Evolutionary conservation across 2,329 filamentous ascomycete genomes (phyloP), one percentile per base, ranked within the genome.

Genomic region (Fusarium napiforme): DNA sequence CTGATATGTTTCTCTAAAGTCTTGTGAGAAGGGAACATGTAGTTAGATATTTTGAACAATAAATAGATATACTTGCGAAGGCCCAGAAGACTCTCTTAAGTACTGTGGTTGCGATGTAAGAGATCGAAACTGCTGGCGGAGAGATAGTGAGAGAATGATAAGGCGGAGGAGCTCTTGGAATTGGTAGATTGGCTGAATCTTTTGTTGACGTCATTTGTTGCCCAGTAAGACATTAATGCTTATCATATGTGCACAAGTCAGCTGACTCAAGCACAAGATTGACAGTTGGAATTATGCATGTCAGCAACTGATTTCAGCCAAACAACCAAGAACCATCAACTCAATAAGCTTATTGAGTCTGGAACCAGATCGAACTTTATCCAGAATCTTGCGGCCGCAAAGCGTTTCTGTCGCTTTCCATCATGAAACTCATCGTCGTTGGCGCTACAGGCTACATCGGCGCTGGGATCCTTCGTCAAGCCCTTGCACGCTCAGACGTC

Each of bases 341-440:
- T 45, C 23, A 45, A 9, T 18, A 26, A 45, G 23, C 10, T 0
- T 16, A 23, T 14, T 10, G 1, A 42, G 21, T 23, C 40, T 15
- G 16, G 14, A 42, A 16, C 2, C 9, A n/a, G 40, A 42, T n/a
- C 40, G 7, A 42, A 7, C 0, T 16, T 42, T 2, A 16, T 26
- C 23, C 4, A 19, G 16, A 45, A 18, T 18, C 2, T 12, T 12
- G 5, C 19, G 3, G 2, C 16, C 7, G 10, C 16, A 19, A 45
- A 18, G 9, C 4, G 18, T 19, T 4, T 9, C 18, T 19, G 8
- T 26, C 0, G 7, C 7, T 6, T 2, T 6, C 11, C 0, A 12
- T 26, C 18, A 46, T 46, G 43, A 46, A 46, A 3, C 43, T 46
- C 3, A 46, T 46, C 9, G 5, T 46, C 4, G 43, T 46, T 28